Evolutionary conservation across 352 stramenopile species (phyloP).

Genomic region (Pythium apleroticum): DNA sequence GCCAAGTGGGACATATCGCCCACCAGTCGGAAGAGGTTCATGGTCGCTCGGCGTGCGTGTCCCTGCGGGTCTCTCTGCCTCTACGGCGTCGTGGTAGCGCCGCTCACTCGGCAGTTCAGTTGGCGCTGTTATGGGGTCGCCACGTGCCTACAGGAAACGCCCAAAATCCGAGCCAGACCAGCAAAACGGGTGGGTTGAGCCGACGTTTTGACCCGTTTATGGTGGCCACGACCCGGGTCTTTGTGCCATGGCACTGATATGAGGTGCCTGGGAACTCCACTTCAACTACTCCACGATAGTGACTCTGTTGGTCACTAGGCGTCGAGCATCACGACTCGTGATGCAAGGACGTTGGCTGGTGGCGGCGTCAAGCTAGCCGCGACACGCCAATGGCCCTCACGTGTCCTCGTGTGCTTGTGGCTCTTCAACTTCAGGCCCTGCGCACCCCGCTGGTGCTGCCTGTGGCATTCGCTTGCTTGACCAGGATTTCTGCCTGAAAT

Average conservation of each 20-base stretch:
- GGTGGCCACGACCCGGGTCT: neutral
- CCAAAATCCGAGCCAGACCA: constrained; percentile 12
- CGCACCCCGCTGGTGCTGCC: no score
- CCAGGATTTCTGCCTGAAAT: neutral
- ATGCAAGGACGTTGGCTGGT: neutral
- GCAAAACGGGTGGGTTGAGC: constrained; percentile 16
- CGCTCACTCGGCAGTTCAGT: neutral
- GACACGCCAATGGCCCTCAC: neutral
- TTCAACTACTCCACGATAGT: constrained; percentile 21
- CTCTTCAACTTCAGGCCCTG: neutral
- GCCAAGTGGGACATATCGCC: constrained; percentile 99
- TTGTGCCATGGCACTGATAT: neutral
- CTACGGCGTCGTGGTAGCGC: neutral
- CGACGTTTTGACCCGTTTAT: constrained; percentile 7
- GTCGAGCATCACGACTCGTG: neutral
- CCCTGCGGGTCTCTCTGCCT: neutral
- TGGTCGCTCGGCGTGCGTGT: constrained; percentile 28
- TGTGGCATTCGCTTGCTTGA: neutral
- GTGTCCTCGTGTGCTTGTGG: neutral
- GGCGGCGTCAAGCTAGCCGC: neutral
- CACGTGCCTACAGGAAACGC: constrained; percentile 21
- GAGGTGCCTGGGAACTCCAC: neutral
- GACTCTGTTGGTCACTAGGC: neutral
- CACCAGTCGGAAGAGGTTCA: constrained; percentile 97
- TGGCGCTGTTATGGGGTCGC: constrained; percentile 11